Evolutionary conservation across 179 eudicot species (phyloP), one percentile per base, ranked within the genome.

Genomic region (Corrigiola litoralis): DNA sequence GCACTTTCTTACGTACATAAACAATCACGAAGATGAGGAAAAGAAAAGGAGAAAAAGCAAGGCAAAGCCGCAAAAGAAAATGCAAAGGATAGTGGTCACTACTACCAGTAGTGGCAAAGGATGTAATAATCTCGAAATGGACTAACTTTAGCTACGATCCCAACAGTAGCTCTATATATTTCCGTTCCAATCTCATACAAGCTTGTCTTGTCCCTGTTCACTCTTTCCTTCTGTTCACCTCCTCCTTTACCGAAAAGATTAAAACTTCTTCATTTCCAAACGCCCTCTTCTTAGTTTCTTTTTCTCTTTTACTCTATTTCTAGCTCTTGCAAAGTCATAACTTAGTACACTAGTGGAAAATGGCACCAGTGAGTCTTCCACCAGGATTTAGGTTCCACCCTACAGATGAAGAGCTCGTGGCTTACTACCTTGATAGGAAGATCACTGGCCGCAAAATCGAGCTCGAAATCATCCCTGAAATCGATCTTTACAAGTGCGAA

Each of bases 371-470:
- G 59, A 72, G 80, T 58, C 70, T 81, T 12, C 85, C 85, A 9
- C 86, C 86, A 6, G 86, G 86, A 12, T 82, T 82, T 71, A 57
- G 86, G 65, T 82, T 82, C 45, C 86, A 82, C 54, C 86, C 86
- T 3, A 82, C 86, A 2, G 86, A 82, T 34, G 86, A 82, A 69
- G 86, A 82, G 54, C 78, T 82, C 6, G 86, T 82, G 2, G 83
- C 83, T 38, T 82, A 82, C 68, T 82, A 82, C 37, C 83, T 82
- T 24, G 75, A 82, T 24, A 66, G 86, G 65, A 82, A 82, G 74
- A 79, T 82, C 47, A 75, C 80, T 0, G 86, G 86, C 20, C 81
- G 82, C 2, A 67, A 54, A 31, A 82, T 82, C 42, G 86, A 82
- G 63, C 83, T 82, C 24, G 81, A 82, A 40, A 80, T 82, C 60